Evolutionary conservation across 1,284 basidiomycete species (phyloP), one percentile per base, ranked within the genome.

Genomic region (Peniophora sp.): DNA sequence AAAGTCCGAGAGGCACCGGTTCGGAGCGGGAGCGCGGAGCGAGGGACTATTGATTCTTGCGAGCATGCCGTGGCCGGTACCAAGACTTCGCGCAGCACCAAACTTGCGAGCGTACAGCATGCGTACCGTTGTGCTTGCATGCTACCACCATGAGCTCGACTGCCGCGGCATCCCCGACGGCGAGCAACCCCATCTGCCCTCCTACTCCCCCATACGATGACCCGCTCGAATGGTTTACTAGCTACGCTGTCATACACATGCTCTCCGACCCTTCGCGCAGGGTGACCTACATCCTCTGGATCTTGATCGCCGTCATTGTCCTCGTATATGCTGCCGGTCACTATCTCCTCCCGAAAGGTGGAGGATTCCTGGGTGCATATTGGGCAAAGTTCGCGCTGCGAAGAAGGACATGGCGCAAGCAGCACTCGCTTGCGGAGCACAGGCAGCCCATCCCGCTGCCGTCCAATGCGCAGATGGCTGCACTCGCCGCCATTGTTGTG

Each of bases 401-500:
- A 16, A 66, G 80, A 47, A 63, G 78, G 51, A 80, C 79, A 53
- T 72, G 70, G 69, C 61, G 70, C 47, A 73, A 72, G 62, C 66
- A 68, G 51, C 67, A 67, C 51, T 59, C 60, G 49, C 58, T 70
- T 23, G 61, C 61, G 17, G 50, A 61, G 46, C 70, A 73, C 50
- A 65, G 63, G 47, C 75, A 79, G 52, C 76, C 76, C 1, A 58
- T 65, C 16, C 71, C 78, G 3, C 65, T 85, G 3, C 83, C 84
- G 2, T 78, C 81, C 49, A 85, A 87, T 59, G 75, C 77, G 2
- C 76, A 83, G 53, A 65, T 85, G 17, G 65, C 85, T 46, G 69
- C 70, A 3, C 61, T 80, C 35, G 51, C 61, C 39, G 51, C 73
- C 38, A 63, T 88, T 23, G 61, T 72, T 34, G 55, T 74, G 50